Percentiles rank a stretch among this genome's conserved stretches.
These are phyloP conservation scores for Neonectria faginata DNA, from an alignment of 2,329 filamentous ascomycete species.

Conservation along the genomic window DNA sequence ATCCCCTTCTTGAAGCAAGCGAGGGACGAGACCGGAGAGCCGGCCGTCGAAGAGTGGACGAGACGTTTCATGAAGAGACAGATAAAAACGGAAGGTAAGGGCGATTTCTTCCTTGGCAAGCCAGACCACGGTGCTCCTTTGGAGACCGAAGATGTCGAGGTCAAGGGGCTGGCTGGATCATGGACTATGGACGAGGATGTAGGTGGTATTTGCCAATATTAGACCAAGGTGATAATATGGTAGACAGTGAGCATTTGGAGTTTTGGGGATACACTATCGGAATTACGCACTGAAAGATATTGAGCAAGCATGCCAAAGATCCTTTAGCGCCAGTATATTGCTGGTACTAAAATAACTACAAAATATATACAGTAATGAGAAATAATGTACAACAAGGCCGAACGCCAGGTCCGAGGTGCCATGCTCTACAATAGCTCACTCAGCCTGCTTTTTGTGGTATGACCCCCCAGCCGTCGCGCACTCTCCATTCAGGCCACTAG, in stretches of 20 bases:
- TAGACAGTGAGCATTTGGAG: slow-evolving; percentile 9
- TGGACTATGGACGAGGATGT: slow-evolving; percentile 90
- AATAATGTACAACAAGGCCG: slow-evolving; percentile 34
- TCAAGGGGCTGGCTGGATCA: slow-evolving; percentile 79
- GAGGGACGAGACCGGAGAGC: slow-evolving; percentile 93
- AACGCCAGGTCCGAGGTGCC: slow-evolving; percentile 32
- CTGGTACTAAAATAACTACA: slow-evolving; percentile 25
- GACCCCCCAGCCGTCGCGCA: slow-evolving; percentile 12
- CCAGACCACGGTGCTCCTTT: slow-evolving; percentile 56
- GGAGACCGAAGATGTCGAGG: slow-evolving; percentile 59
- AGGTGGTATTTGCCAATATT: slow-evolving; percentile 70
- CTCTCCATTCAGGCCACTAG: neutral
- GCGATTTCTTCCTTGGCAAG: slow-evolving; percentile 70
- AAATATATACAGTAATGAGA: slow-evolving; percentile 41
- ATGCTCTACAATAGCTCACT: slow-evolving; percentile 30
- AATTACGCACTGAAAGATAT: slow-evolving; percentile 5
- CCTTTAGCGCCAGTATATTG: slow-evolving; percentile 22
- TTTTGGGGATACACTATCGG: slow-evolving; percentile 1
- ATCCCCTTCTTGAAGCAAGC: slow-evolving; percentile 98
- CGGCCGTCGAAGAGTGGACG: slow-evolving; percentile 78
- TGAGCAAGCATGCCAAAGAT: slow-evolving; percentile 29
- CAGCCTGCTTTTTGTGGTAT: slow-evolving; percentile 22
- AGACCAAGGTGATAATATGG: neutral
- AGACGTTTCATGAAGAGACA: slow-evolving; percentile 67
- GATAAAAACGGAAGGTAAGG: slow-evolving; percentile 60